Evolutionary conservation across 768 basidiomycete species (phyloP), one percentile per base, ranked within the genome.

Genomic region (Leccinum boreale): DNA sequence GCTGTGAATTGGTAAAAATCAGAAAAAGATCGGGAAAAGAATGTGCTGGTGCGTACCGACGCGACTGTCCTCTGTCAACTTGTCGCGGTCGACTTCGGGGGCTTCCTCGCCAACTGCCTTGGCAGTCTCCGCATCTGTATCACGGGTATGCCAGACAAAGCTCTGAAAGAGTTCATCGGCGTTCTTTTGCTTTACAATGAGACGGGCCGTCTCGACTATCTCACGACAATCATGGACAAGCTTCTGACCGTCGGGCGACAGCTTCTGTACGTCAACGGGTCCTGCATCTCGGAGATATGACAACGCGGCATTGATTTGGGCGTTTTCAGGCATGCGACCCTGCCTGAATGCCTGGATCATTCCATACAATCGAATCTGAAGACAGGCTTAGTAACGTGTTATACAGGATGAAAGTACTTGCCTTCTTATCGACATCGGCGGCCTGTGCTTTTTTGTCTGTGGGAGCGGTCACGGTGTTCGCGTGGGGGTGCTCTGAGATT

Each of bases 141-240:
- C 81, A 33, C 81, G 76, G 1, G 90, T 92, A 59, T 86, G 82
- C 89, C 89, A 94, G 42, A 95, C 73, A 63, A 96, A 95, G 65
- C 90, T 87, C 73, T 98, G 96, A 71, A 97, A 80, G 42, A 98
- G 81, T 75, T 98, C 94, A 64, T 96, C 94, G 23, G 78, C 75
- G 63, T 97, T 97, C 83, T 96, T 97, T 65, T 89, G 80, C 50
- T 77, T 66, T n/a, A 95, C 85, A 57, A 94, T 85, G 42, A 81
- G 64, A 12, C 86, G 81, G 0, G 82, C 78, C 5, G 92, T 94
- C 62, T 84, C 81, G 65, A 96, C 79, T 67, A 97, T 90, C 50
- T 92, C 85, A 46, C 84, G 81, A n/a, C 80, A 71, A 67, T 97
- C 94, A 53, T 83, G 76, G 44, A 94, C 76, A 62, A 98, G 84